A percentile compares a stretch with the other conserved stretches of the same genome.
These are phyloP conservation scores for Kandelia obovata DNA, from an alignment of 345 rosid species.

Conservation along the genomic window DNA sequence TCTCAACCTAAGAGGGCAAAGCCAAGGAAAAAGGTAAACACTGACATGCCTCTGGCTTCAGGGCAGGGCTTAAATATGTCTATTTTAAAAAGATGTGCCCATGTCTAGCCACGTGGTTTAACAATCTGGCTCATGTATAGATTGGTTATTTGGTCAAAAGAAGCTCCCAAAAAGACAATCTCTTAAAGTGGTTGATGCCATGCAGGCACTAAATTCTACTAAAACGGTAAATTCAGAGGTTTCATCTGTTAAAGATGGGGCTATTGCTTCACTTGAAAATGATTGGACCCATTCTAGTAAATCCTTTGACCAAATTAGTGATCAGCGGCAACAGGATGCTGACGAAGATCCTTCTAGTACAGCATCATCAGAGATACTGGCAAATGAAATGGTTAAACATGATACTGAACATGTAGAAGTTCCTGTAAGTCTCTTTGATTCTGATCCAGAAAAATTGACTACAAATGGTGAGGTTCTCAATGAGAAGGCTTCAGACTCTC, in stretches of 20 bases:
- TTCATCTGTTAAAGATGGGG: slow-evolving; percentile 32
- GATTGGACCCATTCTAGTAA: slow-evolving; percentile 38
- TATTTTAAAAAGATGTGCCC: slow-evolving; percentile 1
- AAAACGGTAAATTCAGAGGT: slow-evolving; percentile 35
- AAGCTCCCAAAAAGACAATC: slow-evolving; percentile 35
- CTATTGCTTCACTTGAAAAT: slow-evolving; percentile 31
- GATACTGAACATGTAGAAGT: slow-evolving; percentile 38
- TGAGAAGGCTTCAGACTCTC: slow-evolving; percentile 45
- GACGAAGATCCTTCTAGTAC: slow-evolving; percentile 35
- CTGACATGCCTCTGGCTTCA: slow-evolving; percentile 6
- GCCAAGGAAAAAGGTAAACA: slow-evolving; percentile 62
- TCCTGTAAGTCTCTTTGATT: slow-evolving; percentile 30
- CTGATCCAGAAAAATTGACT: slow-evolving; percentile 30
- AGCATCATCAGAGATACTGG: slow-evolving; percentile 31
- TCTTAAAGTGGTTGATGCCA: slow-evolving; percentile 31
- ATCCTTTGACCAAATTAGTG: slow-evolving; percentile 19
- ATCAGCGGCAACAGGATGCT: slow-evolving; percentile 26
- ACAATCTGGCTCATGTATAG: slow-evolving; percentile 18
- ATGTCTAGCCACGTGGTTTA: background rate
- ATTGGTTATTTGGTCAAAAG: slow-evolving; percentile 49
- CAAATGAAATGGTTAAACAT: slow-evolving; percentile 29
- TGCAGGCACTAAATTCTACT: slow-evolving; percentile 32
- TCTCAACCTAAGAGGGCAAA: slow-evolving; percentile 56
- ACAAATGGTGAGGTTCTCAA: slow-evolving; percentile 37
- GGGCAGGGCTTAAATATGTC: slow-evolving; percentile 10